Conservation (phyloP, 345 rosid species). For the Aurinia saxatilis region DNA sequence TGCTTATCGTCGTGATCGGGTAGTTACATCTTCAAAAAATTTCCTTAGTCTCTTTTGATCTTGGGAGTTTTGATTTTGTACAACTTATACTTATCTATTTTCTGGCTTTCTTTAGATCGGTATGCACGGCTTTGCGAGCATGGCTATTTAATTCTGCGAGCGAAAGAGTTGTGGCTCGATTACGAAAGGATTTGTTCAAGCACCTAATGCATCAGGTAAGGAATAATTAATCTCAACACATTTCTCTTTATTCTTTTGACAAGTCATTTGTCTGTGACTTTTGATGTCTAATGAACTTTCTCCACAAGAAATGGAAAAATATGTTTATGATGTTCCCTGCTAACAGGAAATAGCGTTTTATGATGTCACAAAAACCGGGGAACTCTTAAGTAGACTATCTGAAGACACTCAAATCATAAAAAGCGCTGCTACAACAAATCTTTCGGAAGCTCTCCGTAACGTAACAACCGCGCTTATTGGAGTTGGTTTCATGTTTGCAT, state of each 20-base stretch:
- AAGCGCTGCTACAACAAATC: slow-evolving; percentile 67
- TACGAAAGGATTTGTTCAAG: slow-evolving; percentile 46
- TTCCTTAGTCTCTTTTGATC: no score
- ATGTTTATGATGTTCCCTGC: not conserved
- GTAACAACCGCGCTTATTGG: slow-evolving; percentile 51
- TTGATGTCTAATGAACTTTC: no score
- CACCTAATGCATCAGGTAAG: slow-evolving; percentile 53
- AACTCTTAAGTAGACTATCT: slow-evolving; percentile 56
- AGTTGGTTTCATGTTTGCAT: slow-evolving; percentile 56
- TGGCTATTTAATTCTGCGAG: slow-evolving; percentile 59
- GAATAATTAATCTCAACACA: no score
- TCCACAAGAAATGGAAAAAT: not conserved
- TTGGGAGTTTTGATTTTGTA: not conserved
- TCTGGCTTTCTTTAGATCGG: slow-evolving; percentile 29
- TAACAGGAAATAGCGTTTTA: slow-evolving; percentile 57
- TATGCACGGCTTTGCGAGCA: slow-evolving; percentile 49
- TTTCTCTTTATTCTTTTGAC: no score
- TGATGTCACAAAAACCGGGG: slow-evolving; percentile 62
- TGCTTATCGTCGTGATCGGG: slow-evolving; percentile 52
- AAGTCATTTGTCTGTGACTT: no score
- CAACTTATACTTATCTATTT: not conserved
- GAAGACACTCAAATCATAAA: slow-evolving; percentile 66
- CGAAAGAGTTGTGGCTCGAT: slow-evolving; percentile 61
- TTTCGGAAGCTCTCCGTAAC: slow-evolving; percentile 55
- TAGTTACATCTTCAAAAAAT: slow-evolving; percentile 20